Base-by-base conservation (phyloP, 768 basidiomycete species). In the Naganishia kalamii region DNA sequence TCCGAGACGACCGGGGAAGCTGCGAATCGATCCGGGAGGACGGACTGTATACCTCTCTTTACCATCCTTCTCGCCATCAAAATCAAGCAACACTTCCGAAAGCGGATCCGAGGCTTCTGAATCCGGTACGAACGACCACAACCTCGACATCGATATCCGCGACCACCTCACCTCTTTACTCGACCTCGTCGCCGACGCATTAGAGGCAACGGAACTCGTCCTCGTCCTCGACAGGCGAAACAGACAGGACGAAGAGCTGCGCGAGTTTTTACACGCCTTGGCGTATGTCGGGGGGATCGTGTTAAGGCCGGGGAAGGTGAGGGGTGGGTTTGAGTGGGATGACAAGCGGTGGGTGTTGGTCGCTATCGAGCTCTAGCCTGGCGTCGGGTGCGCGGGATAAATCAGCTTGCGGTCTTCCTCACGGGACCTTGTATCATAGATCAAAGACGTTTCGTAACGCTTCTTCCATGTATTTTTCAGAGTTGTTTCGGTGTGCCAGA, bases 211-310 rank as follows among this genome's bases (percentile, higher is more conserved):
- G 48, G 60, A 65, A 23, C 61, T 77, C 29, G 63, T 77, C 8
- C 62, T 77, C n/a, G 71, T 74, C 1, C 69, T 77, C 25, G 71
- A 74, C 51, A 35, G 70, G 40, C 41, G 69, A 6, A 75, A 76
- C 30, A 61, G 71, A 30, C 71, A 71, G 5, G 70, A 68, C 48
- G 72, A 74, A 37, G 67, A 68, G 32, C 60, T 77, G 47, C 62
- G 69, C 5, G 74, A 73, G 41, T 51, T 75, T 29, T 62, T 77
- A 6, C 76, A 77, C 65, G 70, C 71, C 5, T 50, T 77, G 57
- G 74, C 75, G 66, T 77, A 76, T 60, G 72, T 72, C 17, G 76
- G 76, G 7, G 75, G 75, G 0, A 70, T 69, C 35, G 71, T 77
- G 13, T 43, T 76, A 29, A 67, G 68, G 46, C 70, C 68, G 25